phyloP scores from a whole-genome alignment of 768 basidiomycete genomes.

The Vishniacozyma victoriae region DNA sequence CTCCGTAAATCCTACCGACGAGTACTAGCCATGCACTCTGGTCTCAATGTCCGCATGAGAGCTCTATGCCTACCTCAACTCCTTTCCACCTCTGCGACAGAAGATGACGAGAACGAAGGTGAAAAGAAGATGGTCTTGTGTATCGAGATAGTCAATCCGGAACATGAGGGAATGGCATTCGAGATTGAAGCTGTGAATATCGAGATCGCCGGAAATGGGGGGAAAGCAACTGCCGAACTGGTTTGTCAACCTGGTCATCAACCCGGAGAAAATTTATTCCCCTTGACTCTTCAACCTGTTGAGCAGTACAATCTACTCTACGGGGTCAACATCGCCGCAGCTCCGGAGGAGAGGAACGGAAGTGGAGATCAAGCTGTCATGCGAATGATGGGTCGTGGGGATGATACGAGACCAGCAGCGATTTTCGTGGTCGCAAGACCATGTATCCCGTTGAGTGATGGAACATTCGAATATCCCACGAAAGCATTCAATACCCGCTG shows the following conservation, averaged over 20 bases:
- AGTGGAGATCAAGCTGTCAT: slow-evolving; percentile 22
- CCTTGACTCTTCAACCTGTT: slow-evolving; percentile 61
- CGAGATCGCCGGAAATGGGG: slow-evolving; percentile 62
- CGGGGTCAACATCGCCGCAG: slow-evolving; percentile 64
- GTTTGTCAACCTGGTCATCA: slow-evolving; percentile 28
- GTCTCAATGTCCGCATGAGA: slow-evolving; percentile 87
- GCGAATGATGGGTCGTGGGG: slow-evolving; percentile 53
- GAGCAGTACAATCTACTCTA: slow-evolving; percentile 88
- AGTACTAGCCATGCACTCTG: slow-evolving; percentile 69
- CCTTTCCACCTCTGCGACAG: slow-evolving; percentile 35
- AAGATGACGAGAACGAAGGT: slow-evolving; percentile 56
- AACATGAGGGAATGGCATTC: slow-evolving; percentile 60
- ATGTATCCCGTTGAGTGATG: no score
- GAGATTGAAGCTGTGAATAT: slow-evolving; percentile 71
- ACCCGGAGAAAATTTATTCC: slow-evolving; percentile 54
- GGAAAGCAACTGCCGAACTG: slow-evolving; percentile 34
- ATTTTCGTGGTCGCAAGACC: slow-evolving; percentile 76
- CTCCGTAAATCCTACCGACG: slow-evolving; percentile 81
- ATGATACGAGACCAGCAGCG: slow-evolving; percentile 68
- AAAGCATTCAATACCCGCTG: slow-evolving; percentile 73
- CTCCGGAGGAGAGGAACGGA: slow-evolving; percentile 7
- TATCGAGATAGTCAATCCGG: slow-evolving; percentile 80
- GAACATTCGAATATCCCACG: slow-evolving; percentile 62
- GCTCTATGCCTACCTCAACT: slow-evolving; percentile 84
- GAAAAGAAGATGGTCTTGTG: slow-evolving; percentile 84